A percentile compares a stretch with the other conserved stretches of the same genome.
Conservation (phyloP, 495 filamentous ascomycete species). For the Amniculicola lignicola region DNA sequence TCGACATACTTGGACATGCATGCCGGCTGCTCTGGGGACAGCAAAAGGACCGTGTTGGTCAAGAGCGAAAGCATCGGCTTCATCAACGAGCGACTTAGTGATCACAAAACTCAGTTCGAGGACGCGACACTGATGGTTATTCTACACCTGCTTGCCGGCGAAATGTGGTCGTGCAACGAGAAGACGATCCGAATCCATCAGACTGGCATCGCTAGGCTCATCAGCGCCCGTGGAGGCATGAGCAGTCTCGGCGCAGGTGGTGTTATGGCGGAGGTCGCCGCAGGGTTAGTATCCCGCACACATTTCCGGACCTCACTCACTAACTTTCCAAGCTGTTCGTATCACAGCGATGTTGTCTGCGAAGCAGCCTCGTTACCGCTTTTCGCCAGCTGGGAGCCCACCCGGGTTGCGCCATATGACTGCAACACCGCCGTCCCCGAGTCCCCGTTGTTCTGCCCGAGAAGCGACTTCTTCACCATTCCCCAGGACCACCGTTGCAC, state of each 20-base stretch:
- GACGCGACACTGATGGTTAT: conserved; percentile 25
- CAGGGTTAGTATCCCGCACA: conserved; percentile 7
- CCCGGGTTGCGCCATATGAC: neutral
- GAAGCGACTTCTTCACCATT: conserved; percentile 18
- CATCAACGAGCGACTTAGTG: conserved; percentile 24
- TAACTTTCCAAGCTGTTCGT: neutral
- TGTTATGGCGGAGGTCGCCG: conserved; percentile 16
- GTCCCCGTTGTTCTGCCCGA: conserved; percentile 25
- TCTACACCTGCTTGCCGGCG: conserved; percentile 25
- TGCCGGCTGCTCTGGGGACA: conserved; percentile 20
- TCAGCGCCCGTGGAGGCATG: conserved; percentile 28
- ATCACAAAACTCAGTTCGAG: conserved; percentile 15
- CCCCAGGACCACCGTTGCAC: conserved; percentile 11
- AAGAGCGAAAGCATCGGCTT: conserved; percentile 24
- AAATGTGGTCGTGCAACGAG: conserved; percentile 30
- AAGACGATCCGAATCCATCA: conserved; percentile 25
- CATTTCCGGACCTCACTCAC: neutral
- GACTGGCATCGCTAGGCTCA: conserved; percentile 23
- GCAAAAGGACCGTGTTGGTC: conserved; percentile 17
- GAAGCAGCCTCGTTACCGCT: conserved; percentile 17
- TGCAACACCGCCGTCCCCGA: conserved; percentile 17
- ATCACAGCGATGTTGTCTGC: conserved; percentile 21
- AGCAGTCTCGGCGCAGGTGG: conserved; percentile 8
- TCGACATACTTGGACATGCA: conserved; percentile 26
- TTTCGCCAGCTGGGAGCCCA: conserved; percentile 14